Conservation (phyloP, 192 early-diverging fungal species). For the Entrophospora sp. region DNA sequence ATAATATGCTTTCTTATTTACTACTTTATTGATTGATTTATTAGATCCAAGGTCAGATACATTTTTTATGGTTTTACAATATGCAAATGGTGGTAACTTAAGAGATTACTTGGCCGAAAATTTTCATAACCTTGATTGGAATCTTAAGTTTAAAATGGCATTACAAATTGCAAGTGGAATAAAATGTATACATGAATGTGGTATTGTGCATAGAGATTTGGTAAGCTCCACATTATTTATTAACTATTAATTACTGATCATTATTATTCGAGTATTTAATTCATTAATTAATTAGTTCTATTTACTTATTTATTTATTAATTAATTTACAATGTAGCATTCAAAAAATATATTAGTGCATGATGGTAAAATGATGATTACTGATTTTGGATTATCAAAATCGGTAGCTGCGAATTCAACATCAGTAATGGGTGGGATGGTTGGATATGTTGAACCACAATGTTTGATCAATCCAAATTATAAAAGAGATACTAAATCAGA, state of each 20-base stretch:
- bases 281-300: no score
- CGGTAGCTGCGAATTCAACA: background rate
- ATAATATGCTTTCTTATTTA: no score
- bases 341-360: background rate
- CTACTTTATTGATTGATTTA: no score
- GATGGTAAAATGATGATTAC: background rate
- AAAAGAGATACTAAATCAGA: constrained; percentile 29
- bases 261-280: no score
- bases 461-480: background rate
- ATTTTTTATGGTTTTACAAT: background rate
- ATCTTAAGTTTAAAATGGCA: background rate
- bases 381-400: background rate
- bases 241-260: no score
- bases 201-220: constrained; percentile 1
- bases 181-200: background rate
- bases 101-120: constrained; percentile 2
- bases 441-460: constrained; percentile 2
- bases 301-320: background rate
- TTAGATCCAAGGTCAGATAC: no score
- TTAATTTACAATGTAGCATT: background rate
- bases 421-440: background rate
- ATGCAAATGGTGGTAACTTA: background rate
- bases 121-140: background rate
- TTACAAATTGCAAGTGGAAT: background rate
- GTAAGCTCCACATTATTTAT: no score